phyloP scores from a whole-genome alignment of 169 alveolate genomes.

The Cryptosporidium tyzzeri region DNA sequence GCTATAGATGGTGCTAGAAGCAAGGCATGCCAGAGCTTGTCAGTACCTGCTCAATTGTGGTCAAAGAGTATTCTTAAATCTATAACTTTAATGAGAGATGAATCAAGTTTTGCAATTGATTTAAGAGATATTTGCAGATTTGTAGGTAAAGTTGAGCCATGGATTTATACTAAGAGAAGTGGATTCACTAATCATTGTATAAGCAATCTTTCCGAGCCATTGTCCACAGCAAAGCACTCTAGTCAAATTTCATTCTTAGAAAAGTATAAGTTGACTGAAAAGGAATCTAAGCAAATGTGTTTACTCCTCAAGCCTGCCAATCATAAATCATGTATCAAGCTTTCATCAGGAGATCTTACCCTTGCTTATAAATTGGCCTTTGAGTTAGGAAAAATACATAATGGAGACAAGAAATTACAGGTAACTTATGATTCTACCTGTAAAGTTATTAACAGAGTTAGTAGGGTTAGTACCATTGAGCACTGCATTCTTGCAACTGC shows the following conservation, averaged over 20 bases:
- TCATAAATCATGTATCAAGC: constrained; percentile 41
- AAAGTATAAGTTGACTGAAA: constrained; percentile 48
- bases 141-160: constrained; percentile 39
- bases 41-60: constrained; percentile 65
- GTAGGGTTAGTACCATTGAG: constrained; percentile 32
- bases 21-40: constrained; percentile 38
- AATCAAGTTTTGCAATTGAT: constrained; percentile 61
- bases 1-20: constrained; percentile 76
- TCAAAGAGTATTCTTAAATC: constrained; percentile 22
- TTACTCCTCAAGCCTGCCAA: constrained; percentile 64
- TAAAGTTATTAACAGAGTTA: constrained; percentile 32
- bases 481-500: constrained; percentile 69
- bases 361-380: constrained; percentile 43
- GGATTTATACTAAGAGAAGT: constrained; percentile 43
- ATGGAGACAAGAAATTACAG: constrained; percentile 24
- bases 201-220: constrained; percentile 16
- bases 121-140: constrained; percentile 60
- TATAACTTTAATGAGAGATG: constrained; percentile 23
- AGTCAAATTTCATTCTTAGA: constrained; percentile 29
- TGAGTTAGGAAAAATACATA: constrained; percentile 45
- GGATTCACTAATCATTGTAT: constrained; percentile 53
- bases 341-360: constrained; percentile 35
- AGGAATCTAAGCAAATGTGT: constrained; percentile 52
- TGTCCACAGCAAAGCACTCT: constrained; percentile 25
- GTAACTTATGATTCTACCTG: constrained; percentile 66